Conservation (phyloP, 352 stramenopile species). For the Pythium aquatile region DNA sequence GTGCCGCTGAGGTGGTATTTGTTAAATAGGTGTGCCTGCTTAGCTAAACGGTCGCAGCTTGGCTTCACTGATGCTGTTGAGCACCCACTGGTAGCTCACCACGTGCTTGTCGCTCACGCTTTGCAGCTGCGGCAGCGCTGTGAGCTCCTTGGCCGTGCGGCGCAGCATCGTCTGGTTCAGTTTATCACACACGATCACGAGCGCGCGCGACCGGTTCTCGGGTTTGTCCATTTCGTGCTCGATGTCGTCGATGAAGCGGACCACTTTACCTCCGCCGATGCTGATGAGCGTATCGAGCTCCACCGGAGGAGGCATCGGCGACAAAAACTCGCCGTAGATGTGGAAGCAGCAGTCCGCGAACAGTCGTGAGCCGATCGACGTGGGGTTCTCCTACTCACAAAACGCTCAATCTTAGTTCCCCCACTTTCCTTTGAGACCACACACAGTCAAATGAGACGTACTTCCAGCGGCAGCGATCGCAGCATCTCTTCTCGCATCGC, state of each 20-base stretch:
- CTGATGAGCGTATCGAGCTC: slow-evolving; percentile 70
- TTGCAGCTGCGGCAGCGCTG: slow-evolving; percentile 40
- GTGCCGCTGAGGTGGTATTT: not conserved
- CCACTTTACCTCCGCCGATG: slow-evolving; percentile 60
- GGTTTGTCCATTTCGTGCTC: slow-evolving; percentile 46
- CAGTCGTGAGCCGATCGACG: slow-evolving; percentile 57
- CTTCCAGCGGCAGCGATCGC: slow-evolving; percentile 1
- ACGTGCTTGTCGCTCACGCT: slow-evolving; percentile 39
- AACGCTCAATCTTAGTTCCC: not conserved
- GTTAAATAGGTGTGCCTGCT: not conserved
- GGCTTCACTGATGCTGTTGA: slow-evolving; percentile 85
- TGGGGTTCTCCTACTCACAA: slow-evolving; percentile 17
- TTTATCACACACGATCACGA: slow-evolving; percentile 78
- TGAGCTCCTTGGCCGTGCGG: slow-evolving; percentile 38
- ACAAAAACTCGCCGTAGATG: slow-evolving; percentile 72
- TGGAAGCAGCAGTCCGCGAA: slow-evolving; percentile 73
- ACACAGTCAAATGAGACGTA: not conserved
- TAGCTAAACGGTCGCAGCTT: slow-evolving; percentile 45
- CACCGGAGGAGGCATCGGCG: slow-evolving; percentile 62
- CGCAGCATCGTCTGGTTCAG: slow-evolving; percentile 60
- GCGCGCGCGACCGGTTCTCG: slow-evolving; percentile 42
- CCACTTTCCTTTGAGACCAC: not conserved
- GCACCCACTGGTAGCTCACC: slow-evolving; percentile 85
- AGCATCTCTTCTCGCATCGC: slow-evolving; percentile 31
- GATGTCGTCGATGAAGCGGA: slow-evolving; percentile 56